A percentile compares a stretch with the other conserved stretches of the same genome.
Conservation (phyloP, 306 rosid species). For the Leucaena leucocephala region DNA sequence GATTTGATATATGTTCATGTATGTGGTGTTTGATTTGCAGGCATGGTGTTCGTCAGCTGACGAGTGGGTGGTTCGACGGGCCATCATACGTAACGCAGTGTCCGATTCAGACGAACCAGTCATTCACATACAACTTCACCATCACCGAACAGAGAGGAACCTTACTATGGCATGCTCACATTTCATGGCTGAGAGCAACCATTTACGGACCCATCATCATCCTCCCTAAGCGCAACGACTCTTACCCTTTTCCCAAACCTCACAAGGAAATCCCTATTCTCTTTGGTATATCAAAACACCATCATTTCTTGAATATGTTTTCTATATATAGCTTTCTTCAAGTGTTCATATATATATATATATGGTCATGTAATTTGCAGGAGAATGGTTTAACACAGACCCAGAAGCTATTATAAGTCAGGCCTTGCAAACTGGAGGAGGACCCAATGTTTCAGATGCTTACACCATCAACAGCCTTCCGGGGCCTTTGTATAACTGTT, state of each 20-base stretch:
- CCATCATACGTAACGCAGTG: slow-evolving; percentile 91
- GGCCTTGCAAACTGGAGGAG: slow-evolving; percentile 78
- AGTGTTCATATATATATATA: not conserved
- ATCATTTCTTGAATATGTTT: not conserved
- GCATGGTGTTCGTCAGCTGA: slow-evolving; percentile 77
- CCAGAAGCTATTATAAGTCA: slow-evolving; percentile 78
- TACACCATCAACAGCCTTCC: slow-evolving; percentile 85
- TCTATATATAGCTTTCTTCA: not conserved
- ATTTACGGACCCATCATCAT: slow-evolving; percentile 78
- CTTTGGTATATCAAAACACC: slow-evolving; percentile 51
- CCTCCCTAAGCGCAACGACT: slow-evolving; percentile 63
- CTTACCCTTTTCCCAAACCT: slow-evolving; percentile 79
- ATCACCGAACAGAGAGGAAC: slow-evolving; percentile 81
- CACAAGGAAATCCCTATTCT: slow-evolving; percentile 66
- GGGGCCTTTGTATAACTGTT: slow-evolving; percentile 74
- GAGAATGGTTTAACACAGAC: slow-evolving; percentile 88
- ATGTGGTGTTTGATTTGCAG: slow-evolving; percentile 36
- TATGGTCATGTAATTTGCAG: slow-evolving; percentile 40
- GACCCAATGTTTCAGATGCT: slow-evolving; percentile 90
- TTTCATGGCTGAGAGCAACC: slow-evolving; percentile 78
- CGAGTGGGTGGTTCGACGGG: slow-evolving; percentile 83
- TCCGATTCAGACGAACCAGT: slow-evolving; percentile 69
- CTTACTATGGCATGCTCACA: slow-evolving; percentile 82
- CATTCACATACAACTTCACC: slow-evolving; percentile 75
- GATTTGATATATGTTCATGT: no score